Evolutionary conservation across 345 rosid genomes (phyloP).

Genomic region (Camelina neglecta): DNA sequence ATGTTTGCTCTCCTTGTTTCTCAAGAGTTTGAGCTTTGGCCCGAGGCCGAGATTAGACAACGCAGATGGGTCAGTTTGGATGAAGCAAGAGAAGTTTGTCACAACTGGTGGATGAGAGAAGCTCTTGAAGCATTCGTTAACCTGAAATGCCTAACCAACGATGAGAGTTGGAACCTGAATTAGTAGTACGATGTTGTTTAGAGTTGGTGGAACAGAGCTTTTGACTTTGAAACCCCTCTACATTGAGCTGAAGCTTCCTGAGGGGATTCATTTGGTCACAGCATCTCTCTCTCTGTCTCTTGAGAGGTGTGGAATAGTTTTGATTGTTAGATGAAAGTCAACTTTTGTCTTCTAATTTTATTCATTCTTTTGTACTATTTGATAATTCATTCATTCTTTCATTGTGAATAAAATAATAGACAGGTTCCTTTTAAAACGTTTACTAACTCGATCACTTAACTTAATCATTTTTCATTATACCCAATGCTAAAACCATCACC

Average conservation of each 20-base stretch:
- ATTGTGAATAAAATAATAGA: constrained; percentile 32
- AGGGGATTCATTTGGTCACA: constrained; percentile 19
- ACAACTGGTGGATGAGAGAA: constrained; percentile 62
- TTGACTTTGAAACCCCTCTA: constrained; percentile 35
- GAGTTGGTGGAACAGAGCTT: constrained; percentile 31
- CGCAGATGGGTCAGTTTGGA: constrained; percentile 58
- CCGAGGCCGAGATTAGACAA: constrained; percentile 50
- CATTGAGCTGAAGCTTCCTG: constrained; percentile 22
- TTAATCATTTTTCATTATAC: too few species aligned
- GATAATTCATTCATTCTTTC: constrained; percentile 35
- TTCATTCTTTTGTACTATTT: constrained; percentile 24
- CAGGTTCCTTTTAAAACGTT: constrained; percentile 1
- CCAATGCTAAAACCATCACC: too few species aligned
- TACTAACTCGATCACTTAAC: background rate
- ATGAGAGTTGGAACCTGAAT: background rate
- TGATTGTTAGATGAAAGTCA: constrained; percentile 32
- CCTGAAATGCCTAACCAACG: constrained; percentile 22
- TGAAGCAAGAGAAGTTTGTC: constrained; percentile 58
- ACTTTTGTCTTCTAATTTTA: constrained; percentile 33
- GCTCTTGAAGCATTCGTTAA: constrained; percentile 58
- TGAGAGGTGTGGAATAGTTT: constrained; percentile 33
- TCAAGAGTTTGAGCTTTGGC: constrained; percentile 56
- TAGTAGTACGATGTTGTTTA: constrained; percentile 18
- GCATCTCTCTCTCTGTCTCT: constrained; percentile 24
- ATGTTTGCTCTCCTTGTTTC: constrained; percentile 58